A percentile compares a stretch with the other conserved stretches of the same genome.
Evolutionary conservation across 768 basidiomycete species (phyloP).

Genomic region (Kwoniella sp.): DNA sequence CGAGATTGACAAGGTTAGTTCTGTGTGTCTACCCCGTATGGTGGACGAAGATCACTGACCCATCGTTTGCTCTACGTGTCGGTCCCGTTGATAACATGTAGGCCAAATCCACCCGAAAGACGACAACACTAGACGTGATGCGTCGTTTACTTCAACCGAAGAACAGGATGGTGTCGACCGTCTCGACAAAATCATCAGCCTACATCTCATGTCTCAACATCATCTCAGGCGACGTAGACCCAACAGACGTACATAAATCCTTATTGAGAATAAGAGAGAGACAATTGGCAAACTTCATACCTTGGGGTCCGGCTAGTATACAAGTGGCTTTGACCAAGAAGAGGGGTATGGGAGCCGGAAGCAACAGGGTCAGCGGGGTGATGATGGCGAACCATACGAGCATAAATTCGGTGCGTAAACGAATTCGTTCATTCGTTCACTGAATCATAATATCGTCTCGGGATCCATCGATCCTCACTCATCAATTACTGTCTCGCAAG

Average conservation of each 20-base stretch:
- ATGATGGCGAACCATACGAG: conserved; percentile 99
- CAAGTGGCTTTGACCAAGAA: conserved; percentile 88
- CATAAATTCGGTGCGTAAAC: conserved; percentile 83
- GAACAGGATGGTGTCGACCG: conserved; percentile 94
- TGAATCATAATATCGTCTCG: too few species aligned
- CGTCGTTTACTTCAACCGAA: conserved; percentile 94
- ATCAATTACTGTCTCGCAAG: too few species aligned
- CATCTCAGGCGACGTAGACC: conserved; percentile 97
- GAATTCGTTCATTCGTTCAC: not conserved
- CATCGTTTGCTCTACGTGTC: too few species aligned
- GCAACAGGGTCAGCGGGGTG: conserved; percentile 92
- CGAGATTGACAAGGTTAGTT: conserved; percentile 86
- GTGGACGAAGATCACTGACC: too few species aligned
- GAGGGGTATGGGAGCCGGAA: conserved; percentile 83
- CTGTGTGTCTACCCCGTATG: too few species aligned
- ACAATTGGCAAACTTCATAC: conserved; percentile 95
- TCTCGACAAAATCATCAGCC: conserved; percentile 60
- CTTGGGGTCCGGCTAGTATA: conserved; percentile 98
- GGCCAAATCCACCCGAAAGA: conserved; percentile 94
- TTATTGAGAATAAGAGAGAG: conserved; percentile 93
- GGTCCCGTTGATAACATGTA: too few species aligned
- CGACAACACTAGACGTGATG: conserved; percentile 98
- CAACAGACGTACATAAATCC: conserved; percentile 97
- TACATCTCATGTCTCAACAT: conserved; percentile 98
- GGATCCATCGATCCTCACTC: too few species aligned